Evolutionary conservation across 768 basidiomycete genomes (phyloP).

Genomic region (Russula sp.): DNA sequence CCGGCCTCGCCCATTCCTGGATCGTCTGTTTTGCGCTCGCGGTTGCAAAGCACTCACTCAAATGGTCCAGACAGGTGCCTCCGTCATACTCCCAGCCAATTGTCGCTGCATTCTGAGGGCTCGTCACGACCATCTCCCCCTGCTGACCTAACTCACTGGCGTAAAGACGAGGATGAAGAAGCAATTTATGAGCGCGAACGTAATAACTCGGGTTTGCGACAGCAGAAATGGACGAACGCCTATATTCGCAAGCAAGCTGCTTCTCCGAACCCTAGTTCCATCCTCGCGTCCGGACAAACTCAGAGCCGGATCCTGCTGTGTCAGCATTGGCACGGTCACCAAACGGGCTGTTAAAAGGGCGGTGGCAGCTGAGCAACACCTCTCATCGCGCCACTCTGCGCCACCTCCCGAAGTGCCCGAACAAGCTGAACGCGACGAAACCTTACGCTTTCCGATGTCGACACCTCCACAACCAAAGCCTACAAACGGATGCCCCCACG

Average conservation of each 20-base stretch:
- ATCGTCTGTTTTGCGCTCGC: slow-evolving; percentile 4
- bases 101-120: slow-evolving; percentile 26
- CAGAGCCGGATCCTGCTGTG: slow-evolving; percentile 14
- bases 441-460: background rate
- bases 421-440: slow-evolving; percentile 5
- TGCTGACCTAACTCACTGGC: slow-evolving; percentile 25
- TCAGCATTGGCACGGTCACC: background rate
- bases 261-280: slow-evolving; percentile 25
- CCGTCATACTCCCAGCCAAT: slow-evolving; percentile 18
- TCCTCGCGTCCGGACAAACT: slow-evolving; percentile 27
- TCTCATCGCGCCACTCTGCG: background rate
- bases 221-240: slow-evolving; percentile 32
- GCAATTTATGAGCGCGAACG: slow-evolving; percentile 52
- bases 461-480: slow-evolving; percentile 1
- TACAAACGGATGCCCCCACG: background rate
- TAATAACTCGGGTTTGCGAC: slow-evolving; percentile 65
- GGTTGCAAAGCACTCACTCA: background rate
- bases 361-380: background rate
- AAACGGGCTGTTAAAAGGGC: slow-evolving; percentile 1
- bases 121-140: slow-evolving; percentile 18
- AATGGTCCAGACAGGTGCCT: slow-evolving; percentile 30
- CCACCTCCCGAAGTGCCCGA: slow-evolving; percentile 3
- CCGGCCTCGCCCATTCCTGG: slow-evolving; percentile 13
- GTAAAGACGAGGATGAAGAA: slow-evolving; percentile 37
- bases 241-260: slow-evolving; percentile 29